Evolutionary conservation across 148 eudicot species (phyloP).

Genomic region (Persicaria tinctoria): DNA sequence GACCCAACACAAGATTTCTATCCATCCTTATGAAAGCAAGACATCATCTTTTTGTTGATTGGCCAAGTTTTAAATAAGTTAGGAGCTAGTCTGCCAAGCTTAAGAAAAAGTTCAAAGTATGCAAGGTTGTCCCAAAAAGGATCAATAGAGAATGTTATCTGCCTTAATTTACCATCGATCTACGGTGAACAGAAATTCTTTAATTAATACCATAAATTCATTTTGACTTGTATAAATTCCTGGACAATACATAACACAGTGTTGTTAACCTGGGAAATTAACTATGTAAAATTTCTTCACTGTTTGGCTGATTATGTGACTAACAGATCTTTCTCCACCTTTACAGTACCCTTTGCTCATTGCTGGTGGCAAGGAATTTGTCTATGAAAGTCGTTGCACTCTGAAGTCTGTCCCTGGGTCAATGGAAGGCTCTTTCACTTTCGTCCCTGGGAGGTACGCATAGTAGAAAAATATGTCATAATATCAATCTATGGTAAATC

Average conservation of each 20-base stretch:
- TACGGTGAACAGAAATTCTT: too few species aligned
- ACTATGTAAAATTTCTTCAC: neutral
- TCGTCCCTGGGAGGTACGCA: conserved; percentile 82
- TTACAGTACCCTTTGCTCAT: conserved; percentile 70
- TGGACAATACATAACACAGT: neutral
- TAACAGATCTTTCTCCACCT: neutral
- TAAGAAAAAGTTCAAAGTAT: too few species aligned
- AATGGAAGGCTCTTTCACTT: conserved; percentile 78
- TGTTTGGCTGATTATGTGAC: neutral
- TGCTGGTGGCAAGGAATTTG: conserved; percentile 74
- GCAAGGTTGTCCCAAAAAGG: too few species aligned
- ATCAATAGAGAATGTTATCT: too few species aligned
- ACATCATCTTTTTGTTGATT: too few species aligned
- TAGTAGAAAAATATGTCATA: neutral
- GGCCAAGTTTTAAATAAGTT: too few species aligned
- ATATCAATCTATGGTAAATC: neutral
- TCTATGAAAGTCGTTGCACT: conserved; percentile 66
- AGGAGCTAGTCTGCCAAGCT: too few species aligned
- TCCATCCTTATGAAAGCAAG: too few species aligned
- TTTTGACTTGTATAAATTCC: neutral
- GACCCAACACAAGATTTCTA: too few species aligned
- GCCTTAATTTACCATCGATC: too few species aligned
- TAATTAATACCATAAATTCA: neutral
- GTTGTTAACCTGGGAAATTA: neutral
- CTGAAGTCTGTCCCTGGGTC: conserved; percentile 42